Base-by-base conservation (phyloP, 805 yeast genomes). In the Candida boleticola region DNA sequence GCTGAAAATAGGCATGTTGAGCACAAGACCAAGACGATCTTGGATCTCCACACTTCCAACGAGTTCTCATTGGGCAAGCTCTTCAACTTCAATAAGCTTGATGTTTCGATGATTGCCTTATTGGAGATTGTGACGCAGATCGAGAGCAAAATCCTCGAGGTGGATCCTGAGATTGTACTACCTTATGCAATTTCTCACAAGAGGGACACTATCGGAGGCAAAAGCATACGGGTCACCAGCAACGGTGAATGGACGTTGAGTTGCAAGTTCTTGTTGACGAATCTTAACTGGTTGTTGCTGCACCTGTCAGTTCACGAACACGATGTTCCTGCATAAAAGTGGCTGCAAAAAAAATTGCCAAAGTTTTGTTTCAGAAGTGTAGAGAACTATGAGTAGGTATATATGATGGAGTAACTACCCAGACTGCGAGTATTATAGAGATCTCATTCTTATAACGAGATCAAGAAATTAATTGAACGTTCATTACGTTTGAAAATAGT, bases 181-280 rank as follows among this genome's bases (percentile, higher is more conserved):
- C 97, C 97, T 0, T 89, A 89, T 57, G 64, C 65, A 16, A 87
- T 90, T 61, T 72, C 77, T 1, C 18, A 52, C 4, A 57, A 53
- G 21, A 74, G 73, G 6, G 96, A 85, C 47, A 75, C 76, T 40
- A 83, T 92, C 27, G 95, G 93, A 1, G 89, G 87, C 1, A 76
- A 80, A 42, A 79, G 86, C 38, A 83, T 92, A n/a, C 69, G 82
- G 36, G 74, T 88, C 1, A 78, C 86, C 1, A 76, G 86, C 2
- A 83, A 83, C 57, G 79, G 80, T 35, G 88, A 85, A 47, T 90
- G 98, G 98, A 88, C 97, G 0, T 78, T 83, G 20, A 92, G 95
- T 1, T 89, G 96, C 63, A 84, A 85, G 53, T 85, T 81, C 55
- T 67, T 92, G 10, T 64, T 90, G 37, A 86, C 93, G 0, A 80